Evolutionary conservation across 2,329 filamentous ascomycete species (phyloP).

Genomic region (Aspergillus awamori): DNA sequence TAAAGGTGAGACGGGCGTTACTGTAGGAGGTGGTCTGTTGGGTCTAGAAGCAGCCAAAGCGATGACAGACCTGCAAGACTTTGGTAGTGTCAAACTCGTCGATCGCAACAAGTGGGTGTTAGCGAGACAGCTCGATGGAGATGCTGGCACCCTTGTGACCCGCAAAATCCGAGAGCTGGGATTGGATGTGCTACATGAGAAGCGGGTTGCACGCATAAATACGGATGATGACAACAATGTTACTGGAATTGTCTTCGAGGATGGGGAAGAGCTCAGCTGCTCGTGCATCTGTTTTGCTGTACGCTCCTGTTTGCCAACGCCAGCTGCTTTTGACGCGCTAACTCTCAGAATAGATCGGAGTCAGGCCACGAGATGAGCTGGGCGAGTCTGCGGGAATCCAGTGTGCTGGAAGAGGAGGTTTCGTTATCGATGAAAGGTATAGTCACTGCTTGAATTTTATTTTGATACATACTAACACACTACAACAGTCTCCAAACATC

Average conservation of each 20-base stretch:
- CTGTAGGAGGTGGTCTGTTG: constrained; percentile 81
- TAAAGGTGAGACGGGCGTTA: constrained; percentile 70
- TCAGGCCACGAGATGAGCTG: constrained; percentile 77
- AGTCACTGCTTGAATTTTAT: not conserved
- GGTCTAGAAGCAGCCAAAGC: constrained; percentile 89
- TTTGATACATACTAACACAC: not conserved
- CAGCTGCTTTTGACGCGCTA: constrained; percentile 2
- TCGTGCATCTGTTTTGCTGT: constrained; percentile 82
- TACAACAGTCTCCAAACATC: constrained; percentile 65
- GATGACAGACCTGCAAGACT: constrained; percentile 82
- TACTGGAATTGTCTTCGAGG: constrained; percentile 75
- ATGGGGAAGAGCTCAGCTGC: constrained; percentile 75
- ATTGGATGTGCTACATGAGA: constrained; percentile 77
- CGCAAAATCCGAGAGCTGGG: constrained; percentile 79
- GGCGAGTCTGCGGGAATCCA: constrained; percentile 70
- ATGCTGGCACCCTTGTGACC: constrained; percentile 79
- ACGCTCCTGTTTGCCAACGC: constrained; percentile 27
- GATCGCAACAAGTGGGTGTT: constrained; percentile 84
- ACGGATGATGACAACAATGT: constrained; percentile 69
- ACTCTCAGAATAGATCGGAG: constrained; percentile 64
- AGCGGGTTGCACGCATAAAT: constrained; percentile 72
- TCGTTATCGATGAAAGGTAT: constrained; percentile 59
- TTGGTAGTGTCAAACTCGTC: constrained; percentile 73
- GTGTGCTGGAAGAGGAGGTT: constrained; percentile 71
- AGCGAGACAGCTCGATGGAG: constrained; percentile 77